phyloP scores from a whole-genome alignment of 805 yeast species.

The Metschnikowia noctiluminum region DNA sequence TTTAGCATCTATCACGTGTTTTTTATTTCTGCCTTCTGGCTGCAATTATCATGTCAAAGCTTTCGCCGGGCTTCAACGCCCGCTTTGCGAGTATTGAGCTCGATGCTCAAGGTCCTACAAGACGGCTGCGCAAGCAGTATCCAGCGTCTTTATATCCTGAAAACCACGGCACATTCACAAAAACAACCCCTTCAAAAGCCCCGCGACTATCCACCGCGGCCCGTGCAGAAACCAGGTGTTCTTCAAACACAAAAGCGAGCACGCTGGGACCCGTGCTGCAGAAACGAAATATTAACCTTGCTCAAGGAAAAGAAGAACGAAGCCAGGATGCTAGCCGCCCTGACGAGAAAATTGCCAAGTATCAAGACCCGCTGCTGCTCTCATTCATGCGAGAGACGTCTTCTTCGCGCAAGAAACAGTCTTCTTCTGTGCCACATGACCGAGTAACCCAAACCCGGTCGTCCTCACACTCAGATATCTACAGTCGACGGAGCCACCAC shows the following conservation, averaged over 20 bases:
- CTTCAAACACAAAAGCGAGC: conserved; percentile 2
- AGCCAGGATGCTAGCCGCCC: conserved; percentile 1
- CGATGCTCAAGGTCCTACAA: conserved; percentile 6
- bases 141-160: conserved; percentile 11
- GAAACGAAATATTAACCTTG: conserved; percentile 14
- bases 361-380: conserved; percentile 19
- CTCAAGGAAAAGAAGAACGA: conserved; percentile 2
- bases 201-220: conserved; percentile 21
- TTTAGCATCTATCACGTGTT: too few relatives aligned
- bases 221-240: conserved; percentile 20
- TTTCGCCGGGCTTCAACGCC: conserved; percentile 28
- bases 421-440: background rate
- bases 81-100: conserved; percentile 32
- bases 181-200: conserved; percentile 20
- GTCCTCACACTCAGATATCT: conserved; percentile 14
- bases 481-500: conserved; percentile 10
- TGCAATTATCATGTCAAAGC: conserved; percentile 9
- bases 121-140: conserved; percentile 11
- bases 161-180: background rate
- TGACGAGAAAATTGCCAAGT: background rate
- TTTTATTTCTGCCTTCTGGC: too few relatives aligned
- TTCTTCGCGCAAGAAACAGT: conserved; percentile 34
- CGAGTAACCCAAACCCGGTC: conserved; percentile 8
- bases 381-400: conserved; percentile 42
- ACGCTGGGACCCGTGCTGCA: conserved; percentile 3